These are phyloP conservation scores for Pythium sp. DNA, from an alignment of 352 stramenopile genomes.

Conservation along the genomic window DNA sequence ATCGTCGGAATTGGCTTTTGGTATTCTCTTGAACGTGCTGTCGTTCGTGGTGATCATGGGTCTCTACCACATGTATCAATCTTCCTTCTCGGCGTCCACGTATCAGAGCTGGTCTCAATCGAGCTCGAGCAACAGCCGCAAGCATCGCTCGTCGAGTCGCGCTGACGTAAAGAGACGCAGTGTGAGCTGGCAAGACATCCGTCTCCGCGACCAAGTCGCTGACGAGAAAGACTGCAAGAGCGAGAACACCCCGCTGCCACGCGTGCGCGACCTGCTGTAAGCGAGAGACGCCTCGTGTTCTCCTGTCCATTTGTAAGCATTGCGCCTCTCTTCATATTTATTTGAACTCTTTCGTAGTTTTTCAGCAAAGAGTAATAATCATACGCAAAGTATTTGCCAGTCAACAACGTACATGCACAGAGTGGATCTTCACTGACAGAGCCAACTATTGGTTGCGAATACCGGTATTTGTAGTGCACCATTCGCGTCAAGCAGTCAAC, in stretches of 20 bases:
- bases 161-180: constrained; percentile 14
- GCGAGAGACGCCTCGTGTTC: neutral
- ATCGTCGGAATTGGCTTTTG: constrained; percentile 60
- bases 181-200: constrained; percentile 17
- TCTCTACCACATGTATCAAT: constrained; percentile 61
- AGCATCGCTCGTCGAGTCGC: neutral
- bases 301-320: neutral
- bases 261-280: constrained; percentile 15
- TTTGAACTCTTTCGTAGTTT: neutral
- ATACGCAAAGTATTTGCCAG: too few relatives aligned
- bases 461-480: too few relatives aligned
- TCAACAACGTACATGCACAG: too few relatives aligned
- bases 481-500: too few relatives aligned
- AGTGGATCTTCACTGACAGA: neutral
- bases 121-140: neutral
- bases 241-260: neutral
- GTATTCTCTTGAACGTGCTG: constrained; percentile 68
- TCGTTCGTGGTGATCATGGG: constrained; percentile 65
- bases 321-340: constrained; percentile 5
- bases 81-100: constrained; percentile 14
- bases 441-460: too few relatives aligned
- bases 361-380: neutral
- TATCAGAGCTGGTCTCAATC: neutral
- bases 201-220: constrained; percentile 3
- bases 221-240: neutral